These are phyloP conservation scores for Leishmania lainsoni DNA, from an alignment of 208 protist genomes.

Conservation along the genomic window DNA sequence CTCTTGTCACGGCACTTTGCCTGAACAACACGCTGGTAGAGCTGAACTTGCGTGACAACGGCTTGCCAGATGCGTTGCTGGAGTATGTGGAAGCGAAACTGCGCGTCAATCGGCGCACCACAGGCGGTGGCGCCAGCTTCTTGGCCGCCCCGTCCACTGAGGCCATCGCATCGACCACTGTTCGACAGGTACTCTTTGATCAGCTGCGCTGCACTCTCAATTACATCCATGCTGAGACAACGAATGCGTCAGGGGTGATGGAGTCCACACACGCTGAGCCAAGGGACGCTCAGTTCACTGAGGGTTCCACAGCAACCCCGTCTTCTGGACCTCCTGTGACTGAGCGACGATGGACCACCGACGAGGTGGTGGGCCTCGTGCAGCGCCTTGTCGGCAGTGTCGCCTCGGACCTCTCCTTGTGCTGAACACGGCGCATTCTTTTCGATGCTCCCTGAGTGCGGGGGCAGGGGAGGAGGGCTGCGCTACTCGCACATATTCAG, in stretches of 20 bases:
- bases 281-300: not conserved
- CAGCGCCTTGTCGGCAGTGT: not conserved
- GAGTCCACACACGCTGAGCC: not conserved
- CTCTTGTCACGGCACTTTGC: conserved; percentile 56
- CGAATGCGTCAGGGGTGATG: not conserved
- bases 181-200: not conserved
- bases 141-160: not conserved
- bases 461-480: not conserved
- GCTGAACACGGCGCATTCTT: not conserved
- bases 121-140: no score
- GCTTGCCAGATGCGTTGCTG: conserved; percentile 38
- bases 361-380: conserved; percentile 1
- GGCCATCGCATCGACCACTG: not conserved
- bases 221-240: not conserved
- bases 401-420: not conserved
- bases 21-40: conserved; percentile 55
- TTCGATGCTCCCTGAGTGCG: not conserved
- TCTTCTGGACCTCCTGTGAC: not conserved
- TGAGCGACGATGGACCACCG: conserved; percentile 8
- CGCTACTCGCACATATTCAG: not conserved
- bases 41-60: conserved; percentile 48
- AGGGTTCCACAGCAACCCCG: not conserved
- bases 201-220: not conserved
- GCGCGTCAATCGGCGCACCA: conserved; percentile 42
- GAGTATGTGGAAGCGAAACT: conserved; percentile 62